Evolutionary conservation across 1,284 basidiomycete species (phyloP), one percentile per base, ranked within the genome.

Genomic region (Boletellus deceptivus): DNA sequence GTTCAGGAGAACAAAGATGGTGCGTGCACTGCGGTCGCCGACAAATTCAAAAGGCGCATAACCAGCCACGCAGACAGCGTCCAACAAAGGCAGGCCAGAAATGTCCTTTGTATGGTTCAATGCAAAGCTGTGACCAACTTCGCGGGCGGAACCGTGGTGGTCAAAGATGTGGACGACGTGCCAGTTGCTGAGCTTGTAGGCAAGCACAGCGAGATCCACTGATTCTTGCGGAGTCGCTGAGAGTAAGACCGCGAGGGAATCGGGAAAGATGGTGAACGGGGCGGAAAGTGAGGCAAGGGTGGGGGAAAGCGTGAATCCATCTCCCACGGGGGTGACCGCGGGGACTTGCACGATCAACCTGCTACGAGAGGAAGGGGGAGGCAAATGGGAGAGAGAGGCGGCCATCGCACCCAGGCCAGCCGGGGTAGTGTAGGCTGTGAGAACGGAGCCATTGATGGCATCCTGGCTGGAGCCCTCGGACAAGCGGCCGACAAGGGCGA

Each of bases 111-210:
- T 51, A n/a, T 63, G 48, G 40, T 68, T 61, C 43, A 56, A 31
- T 25, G 61, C 48, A 38, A 85, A 64, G 16, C 72, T 59, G 53
- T 82, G 78, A 13, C 87, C 82, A n/a, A 78, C 70, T 69, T 93
- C 89, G 18, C 91, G 82, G 43, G 83, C 72, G 38, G 81, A 74
- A 57, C 82, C 77, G 64, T 84, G 74, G 59, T 91, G 87, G 66
- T 92, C 88, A 64, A 92, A 91, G 35, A 93, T 70, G 65, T 91
- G 89, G 51, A 88, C 77, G 49, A 87, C 80, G 70, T 93, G 90
- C 34, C 72, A 76, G 27, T 73, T 67, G 18, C 76, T 73, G 46
- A 88, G 69, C 50, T 73, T 74, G 72, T 91, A 91, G 5, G 88
- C 76, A 39, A 91, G 72, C 16, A 76, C 61, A 1, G 90, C 79